Base-by-base conservation (phyloP, 305 asterid species). In the Rubia balearica region DNA sequence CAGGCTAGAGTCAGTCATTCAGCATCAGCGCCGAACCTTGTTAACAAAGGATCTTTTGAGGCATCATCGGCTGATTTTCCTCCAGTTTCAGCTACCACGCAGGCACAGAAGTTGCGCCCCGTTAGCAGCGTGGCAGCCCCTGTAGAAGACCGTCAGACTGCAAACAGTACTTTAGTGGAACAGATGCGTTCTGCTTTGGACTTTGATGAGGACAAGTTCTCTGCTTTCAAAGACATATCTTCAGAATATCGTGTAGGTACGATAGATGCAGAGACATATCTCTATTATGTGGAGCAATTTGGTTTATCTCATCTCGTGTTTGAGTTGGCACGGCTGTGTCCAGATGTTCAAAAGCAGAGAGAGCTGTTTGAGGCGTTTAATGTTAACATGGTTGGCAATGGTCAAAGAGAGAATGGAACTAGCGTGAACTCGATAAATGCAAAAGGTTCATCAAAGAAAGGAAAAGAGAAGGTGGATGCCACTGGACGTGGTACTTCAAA, bases 251-350 rank as follows among this genome's bases (percentile, higher is more conserved):
- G 97, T 40, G 84, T 71, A 71, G 96, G 89, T 63, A 56, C 83
- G 63, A 84, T 95, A 73, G 96, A 86, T 79, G 86, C 88, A 5
- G 95, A 77, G 84, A 85, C 91, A 9, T 95, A 95, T 81, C 82
- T 91, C 27, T 87, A 83, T 22, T 78, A 77, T 27, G 96, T 81
- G 17, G 95, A 85, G 76, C 92, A 92, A 87, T 95, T 85, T 80
- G 97, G 99, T 46, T 79, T 95, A 90, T 88, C 94, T 30, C 96
- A 95, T 85, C 98, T 95, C 65, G 91, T 90, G 78, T 81, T 73
- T 21, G 98, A 92, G 74, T 70, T 95, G 84, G 98, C 99, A 71
- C 84, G 86, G 68, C 88, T 90, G 68, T 87, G 91, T 53, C 97
- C 99, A 57, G 90, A 95, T 78, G 68, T 80, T 69, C 78, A 74